phyloP scores from a whole-genome alignment of 2,329 filamentous ascomycete species.

The Nothophaeocryptopus gaeumannii region DNA sequence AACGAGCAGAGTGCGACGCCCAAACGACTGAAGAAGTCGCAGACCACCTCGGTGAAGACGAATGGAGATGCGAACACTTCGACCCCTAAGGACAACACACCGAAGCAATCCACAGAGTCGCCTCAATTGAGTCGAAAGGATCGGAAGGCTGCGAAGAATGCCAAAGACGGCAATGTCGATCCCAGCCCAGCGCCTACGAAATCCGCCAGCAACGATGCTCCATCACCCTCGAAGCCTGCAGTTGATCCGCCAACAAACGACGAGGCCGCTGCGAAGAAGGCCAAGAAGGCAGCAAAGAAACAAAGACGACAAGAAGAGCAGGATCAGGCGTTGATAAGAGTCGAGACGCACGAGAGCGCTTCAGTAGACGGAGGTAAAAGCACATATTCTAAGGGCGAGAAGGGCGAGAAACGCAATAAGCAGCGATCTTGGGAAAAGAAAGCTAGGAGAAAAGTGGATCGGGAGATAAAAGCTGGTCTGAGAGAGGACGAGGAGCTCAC shows the following conservation, averaged over 20 bases:
- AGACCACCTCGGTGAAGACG: conserved; percentile 14
- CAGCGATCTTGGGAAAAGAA: conserved; percentile 25
- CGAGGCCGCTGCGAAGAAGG: conserved; percentile 11
- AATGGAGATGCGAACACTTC: conserved; percentile 8
- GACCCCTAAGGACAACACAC: neutral
- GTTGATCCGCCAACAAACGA: neutral
- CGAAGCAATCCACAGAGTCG: neutral
- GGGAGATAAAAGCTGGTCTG: conserved; percentile 13
- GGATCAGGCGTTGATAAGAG: neutral
- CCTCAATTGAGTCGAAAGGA: conserved; percentile 2
- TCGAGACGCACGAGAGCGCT: neutral
- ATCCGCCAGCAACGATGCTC: too few species aligned
- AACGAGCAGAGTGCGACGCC: conserved; percentile 14
- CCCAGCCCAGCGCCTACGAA: too few species aligned
- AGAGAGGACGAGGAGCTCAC: conserved; percentile 15
- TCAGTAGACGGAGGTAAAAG: too few species aligned
- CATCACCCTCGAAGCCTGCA: too few species aligned
- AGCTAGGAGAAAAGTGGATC: conserved; percentile 18
- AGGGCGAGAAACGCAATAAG: conserved; percentile 12
- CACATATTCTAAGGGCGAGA: too few species aligned
- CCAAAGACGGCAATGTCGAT: neutral
- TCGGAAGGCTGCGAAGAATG: conserved; percentile 4
- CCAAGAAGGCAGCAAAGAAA: conserved; percentile 12
- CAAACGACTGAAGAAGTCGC: conserved; percentile 22
- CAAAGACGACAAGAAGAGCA: neutral